These are phyloP conservation scores for Beta vulgaris DNA, from an alignment of 148 eudicot genomes.

Conservation along the genomic window DNA sequence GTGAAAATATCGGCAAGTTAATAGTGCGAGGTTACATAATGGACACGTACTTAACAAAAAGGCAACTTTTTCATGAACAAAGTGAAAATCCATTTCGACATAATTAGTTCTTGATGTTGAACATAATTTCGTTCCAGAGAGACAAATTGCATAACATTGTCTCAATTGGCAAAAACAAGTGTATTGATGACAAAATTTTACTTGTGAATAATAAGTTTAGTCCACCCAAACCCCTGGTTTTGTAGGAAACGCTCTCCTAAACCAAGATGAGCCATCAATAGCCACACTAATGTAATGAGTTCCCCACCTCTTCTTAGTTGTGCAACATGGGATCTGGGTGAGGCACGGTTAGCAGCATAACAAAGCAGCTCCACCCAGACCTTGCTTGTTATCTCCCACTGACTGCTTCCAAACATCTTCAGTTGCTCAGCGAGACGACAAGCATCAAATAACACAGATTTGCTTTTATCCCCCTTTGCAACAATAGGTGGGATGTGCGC, in stretches of 20 bases:
- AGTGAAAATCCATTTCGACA: no score
- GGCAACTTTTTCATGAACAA: no score
- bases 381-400: slow-evolving; percentile 34
- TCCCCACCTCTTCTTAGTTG: slow-evolving; percentile 20
- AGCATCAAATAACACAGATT: slow-evolving; percentile 38
- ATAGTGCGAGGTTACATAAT: no score
- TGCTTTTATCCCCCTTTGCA: slow-evolving; percentile 33
- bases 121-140: no score
- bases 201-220: slow-evolving; percentile 16
- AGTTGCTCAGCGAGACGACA: slow-evolving; percentile 32
- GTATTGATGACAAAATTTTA: no score
- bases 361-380: slow-evolving; percentile 38
- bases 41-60: no score
- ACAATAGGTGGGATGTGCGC: neutral
- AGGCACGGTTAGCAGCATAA: slow-evolving; percentile 26
- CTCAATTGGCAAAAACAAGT: no score
- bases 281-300: slow-evolving; percentile 26
- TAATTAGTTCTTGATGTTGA: no score
- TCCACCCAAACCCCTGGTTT: slow-evolving; percentile 23
- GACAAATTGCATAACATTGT: no score
- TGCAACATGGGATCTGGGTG: slow-evolving; percentile 14
- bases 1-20: no score
- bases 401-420: neutral
- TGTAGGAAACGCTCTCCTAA: slow-evolving; percentile 28
- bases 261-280: slow-evolving; percentile 27